Evolutionary conservation across 1,284 basidiomycete genomes (phyloP).

Genomic region (Naganishia liquefaciens): DNA sequence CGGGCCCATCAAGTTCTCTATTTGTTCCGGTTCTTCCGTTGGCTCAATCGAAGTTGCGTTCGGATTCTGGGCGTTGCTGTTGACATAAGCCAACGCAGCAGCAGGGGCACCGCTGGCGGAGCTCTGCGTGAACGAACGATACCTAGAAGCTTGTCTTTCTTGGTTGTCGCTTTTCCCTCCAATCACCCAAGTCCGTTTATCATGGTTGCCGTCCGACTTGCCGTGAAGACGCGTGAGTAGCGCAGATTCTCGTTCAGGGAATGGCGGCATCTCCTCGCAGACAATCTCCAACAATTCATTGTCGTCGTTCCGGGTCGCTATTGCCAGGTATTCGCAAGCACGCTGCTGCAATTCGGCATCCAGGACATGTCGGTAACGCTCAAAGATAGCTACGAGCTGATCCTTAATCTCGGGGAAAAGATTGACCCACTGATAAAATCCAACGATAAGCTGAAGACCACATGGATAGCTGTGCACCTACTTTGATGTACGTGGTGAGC

Average conservation of each 20-base stretch:
- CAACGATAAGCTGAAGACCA: too few relatives aligned
- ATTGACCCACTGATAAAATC: conserved; percentile 64
- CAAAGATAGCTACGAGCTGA: conserved; percentile 90
- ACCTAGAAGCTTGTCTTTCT: conserved; percentile 65
- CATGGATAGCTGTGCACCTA: conserved; percentile 36
- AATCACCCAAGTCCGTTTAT: conserved; percentile 93
- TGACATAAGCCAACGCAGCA: conserved; percentile 12
- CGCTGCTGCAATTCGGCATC: conserved; percentile 97
- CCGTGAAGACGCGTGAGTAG: conserved; percentile 80
- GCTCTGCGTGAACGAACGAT: conserved; percentile 55
- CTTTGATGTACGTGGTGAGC: conserved; percentile 97
- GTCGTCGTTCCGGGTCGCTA: conserved; percentile 76
- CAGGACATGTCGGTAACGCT: conserved; percentile 96
- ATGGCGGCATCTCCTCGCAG: conserved; percentile 99
- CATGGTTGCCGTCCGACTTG: conserved; percentile 84
- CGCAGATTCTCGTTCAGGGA: conserved; percentile 90
- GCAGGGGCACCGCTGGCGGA: conserved; percentile 34
- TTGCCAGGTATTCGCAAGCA: conserved; percentile 91
- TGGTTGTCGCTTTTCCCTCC: conserved; percentile 89
- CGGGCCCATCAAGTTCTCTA: conserved; percentile 48
- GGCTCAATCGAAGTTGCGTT: conserved; percentile 2
- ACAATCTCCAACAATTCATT: conserved; percentile 91
- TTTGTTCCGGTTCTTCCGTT: conserved; percentile 22
- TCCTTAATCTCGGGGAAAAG: conserved; percentile 98
- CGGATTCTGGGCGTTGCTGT: conserved; percentile 50